Percentiles rank a stretch among this genome's conserved stretches.
phyloP scores from a whole-genome alignment of 345 rosid species.

The Murraya koenigii region DNA sequence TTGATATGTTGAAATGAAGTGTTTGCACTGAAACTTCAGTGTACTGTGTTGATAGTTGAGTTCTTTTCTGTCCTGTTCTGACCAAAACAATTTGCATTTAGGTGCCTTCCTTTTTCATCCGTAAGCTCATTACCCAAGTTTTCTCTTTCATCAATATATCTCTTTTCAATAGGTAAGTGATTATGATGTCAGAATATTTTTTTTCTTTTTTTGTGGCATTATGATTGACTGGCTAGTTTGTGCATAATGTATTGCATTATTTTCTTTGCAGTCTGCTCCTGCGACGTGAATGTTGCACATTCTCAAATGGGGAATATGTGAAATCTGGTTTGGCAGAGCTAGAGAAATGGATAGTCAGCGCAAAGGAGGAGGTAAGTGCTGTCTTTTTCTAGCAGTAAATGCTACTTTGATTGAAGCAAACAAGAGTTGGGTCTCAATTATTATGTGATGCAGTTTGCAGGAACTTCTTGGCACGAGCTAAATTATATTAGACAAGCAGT shows the following conservation, averaged over 20 bases:
- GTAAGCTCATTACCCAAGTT: slow-evolving; percentile 94
- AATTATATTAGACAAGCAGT: slow-evolving; percentile 97
- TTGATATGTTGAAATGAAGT: background rate
- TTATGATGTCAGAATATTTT: slow-evolving; percentile 1
- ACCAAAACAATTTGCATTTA: slow-evolving; percentile 30
- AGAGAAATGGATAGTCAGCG: slow-evolving; percentile 90
- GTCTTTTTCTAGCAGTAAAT: slow-evolving; percentile 6
- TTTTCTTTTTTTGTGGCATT: slow-evolving; percentile 2
- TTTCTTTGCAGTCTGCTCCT: slow-evolving; percentile 68
- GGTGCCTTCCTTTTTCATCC: slow-evolving; percentile 97
- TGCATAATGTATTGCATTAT: background rate
- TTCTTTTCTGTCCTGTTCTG: slow-evolving; percentile 12
- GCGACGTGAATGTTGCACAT: slow-evolving; percentile 97
- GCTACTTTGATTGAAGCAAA: slow-evolving; percentile 8
- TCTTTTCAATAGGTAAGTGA: slow-evolving; percentile 85
- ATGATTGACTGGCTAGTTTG: background rate
- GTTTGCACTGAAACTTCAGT: background rate
- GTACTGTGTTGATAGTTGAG: background rate
- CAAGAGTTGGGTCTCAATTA: slow-evolving; percentile 23
- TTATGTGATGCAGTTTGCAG: slow-evolving; percentile 64
- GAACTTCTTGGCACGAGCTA: slow-evolving; percentile 98
- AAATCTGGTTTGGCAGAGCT: slow-evolving; percentile 93
- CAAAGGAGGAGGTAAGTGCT: slow-evolving; percentile 73
- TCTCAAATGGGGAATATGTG: slow-evolving; percentile 96
- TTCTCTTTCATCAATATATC: slow-evolving; percentile 93